Evolutionary conservation across 2,329 filamentous ascomycete species (phyloP), one percentile per base, ranked within the genome.

Genomic region (Thermothelomyces thermophilus): DNA sequence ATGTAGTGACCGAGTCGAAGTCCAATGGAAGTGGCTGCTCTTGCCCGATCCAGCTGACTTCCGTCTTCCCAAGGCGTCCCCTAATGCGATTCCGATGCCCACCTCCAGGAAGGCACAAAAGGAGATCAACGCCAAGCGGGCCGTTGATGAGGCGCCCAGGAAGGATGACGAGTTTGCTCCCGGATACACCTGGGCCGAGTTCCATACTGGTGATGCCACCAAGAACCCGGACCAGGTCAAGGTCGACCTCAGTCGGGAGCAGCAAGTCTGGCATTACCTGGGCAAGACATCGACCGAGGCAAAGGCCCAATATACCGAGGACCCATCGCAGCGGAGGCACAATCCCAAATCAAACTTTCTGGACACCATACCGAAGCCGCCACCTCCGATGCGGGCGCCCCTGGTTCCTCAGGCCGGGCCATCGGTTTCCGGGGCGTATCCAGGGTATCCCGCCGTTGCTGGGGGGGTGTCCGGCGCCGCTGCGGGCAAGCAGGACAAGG

Each of bases 251-350:
- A 69, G 69, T 53, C 87, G 86, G 64, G 75, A 83, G 14, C 79
- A 91, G 54, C 84, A 87, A 63, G 67, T 95, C 16, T 97, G 90
- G 88, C 80, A 89, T 69, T 97, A 96, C 65, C 76, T 98, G 53
- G 88, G 88, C 28, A 82, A 82, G 64, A 80, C 78, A 17, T 97
- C 91, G 19, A 96, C 91, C 6, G 91, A 97, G 63, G 86, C 89
- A 47, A 90, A 84, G 66, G 84, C 90, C 22, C 89, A 94, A 65
- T 98, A 93, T 68, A 95, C 90, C 4, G 87, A 93, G 61, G 83
- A 95, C 68, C 80, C 77, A 37, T 56, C 62, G 8, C 74, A 68
- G 11, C 74, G 68, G n/a, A 71, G 71, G 40, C 76, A 88, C 66
- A 87, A 88, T 52, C 70, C 75, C 2, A 83, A 79, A 67, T 83